Base-by-base conservation (phyloP, 192 early-diverging fungal species). In the Coemansia sp. region DNA sequence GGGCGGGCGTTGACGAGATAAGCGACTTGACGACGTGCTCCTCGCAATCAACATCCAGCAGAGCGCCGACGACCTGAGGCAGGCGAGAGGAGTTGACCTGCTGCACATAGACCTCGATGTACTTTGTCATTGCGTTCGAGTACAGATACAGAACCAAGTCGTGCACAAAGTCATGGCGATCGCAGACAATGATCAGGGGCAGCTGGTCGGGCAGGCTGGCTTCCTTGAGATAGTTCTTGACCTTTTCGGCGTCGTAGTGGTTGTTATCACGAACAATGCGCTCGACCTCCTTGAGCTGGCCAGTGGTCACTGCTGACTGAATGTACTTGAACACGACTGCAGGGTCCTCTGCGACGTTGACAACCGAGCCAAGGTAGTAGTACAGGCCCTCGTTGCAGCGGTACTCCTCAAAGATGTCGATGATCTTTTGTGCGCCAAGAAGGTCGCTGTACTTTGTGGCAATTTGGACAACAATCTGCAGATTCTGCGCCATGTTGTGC, bases 281-380 rank as follows among this genome's bases (percentile, higher is more conserved):
- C 81, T 99, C 97, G 32, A 97, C 96, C 73, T 98, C 97, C 83
- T 95, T 96, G 55, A 92, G 85, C 80, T 99, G 96, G 14, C 95
- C 94, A 40, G 92, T 93, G 36, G 89, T 83, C 62, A 90, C 89
- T 13, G 94, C 96, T 10, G 97, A 92, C 79, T 99, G 95, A 62
- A 99, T 99, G 81, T 98, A 99, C 86, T 98, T 98, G 86, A 96
- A 96, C 65, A 96, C 93, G 1, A 99, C 97, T 45, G 95, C 91
- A 7, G 92, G 86, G 67, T 97, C 95, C 63, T 94, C 89, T 67
- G 93, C 93, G 54, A 97, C 85, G 74, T 98, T 99, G 69, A 97
- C 96, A 48, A 98, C 88, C 0, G 97, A 91, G 1, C 94, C 96
- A 38, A 99, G 80, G 81, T 95, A 99, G 79, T 96, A 97, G 79